Conservation (phyloP, 352 stramenopile species). For the Phytopythium sindhum region DNA sequence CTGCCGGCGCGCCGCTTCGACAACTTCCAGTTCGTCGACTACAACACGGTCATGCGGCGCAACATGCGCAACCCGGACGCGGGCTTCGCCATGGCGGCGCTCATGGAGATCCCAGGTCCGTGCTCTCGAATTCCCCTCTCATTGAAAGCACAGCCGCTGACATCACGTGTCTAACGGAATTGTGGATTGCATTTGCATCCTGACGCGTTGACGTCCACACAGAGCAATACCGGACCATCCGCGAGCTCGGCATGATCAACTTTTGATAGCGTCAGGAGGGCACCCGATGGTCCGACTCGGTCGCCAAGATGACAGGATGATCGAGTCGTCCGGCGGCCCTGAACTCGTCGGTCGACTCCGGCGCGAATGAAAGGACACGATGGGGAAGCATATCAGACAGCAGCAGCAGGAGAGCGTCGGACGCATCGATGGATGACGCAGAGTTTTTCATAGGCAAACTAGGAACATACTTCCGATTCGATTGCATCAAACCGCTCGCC, state of each 20-base stretch:
- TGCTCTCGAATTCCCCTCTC: slow-evolving; percentile 1
- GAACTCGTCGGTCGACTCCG: too few species aligned
- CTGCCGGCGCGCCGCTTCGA: slow-evolving; percentile 64
- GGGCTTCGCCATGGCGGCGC: slow-evolving; percentile 38
- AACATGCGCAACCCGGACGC: slow-evolving; percentile 35
- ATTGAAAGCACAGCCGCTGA: too few species aligned
- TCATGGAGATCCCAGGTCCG: slow-evolving; percentile 51
- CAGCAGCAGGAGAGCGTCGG: too few species aligned
- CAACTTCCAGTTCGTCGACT: slow-evolving; percentile 86
- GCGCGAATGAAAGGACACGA: too few species aligned
- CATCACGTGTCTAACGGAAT: neutral
- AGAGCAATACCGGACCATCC: slow-evolving; percentile 51
- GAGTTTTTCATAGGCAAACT: too few species aligned
- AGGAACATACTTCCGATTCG: neutral
- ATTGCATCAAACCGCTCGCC: neutral
- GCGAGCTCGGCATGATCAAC: slow-evolving; percentile 41
- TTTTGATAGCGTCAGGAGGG: neutral
- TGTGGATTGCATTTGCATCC: neutral
- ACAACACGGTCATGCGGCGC: slow-evolving; percentile 51
- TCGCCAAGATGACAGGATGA: too few species aligned
- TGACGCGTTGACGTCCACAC: slow-evolving; percentile 12
- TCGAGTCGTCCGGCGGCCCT: too few species aligned
- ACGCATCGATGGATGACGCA: too few species aligned
- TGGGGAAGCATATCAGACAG: too few species aligned
- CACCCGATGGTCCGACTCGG: neutral